Conservation (phyloP, 768 basidiomycete species). For the Crepidotus variabilis region DNA sequence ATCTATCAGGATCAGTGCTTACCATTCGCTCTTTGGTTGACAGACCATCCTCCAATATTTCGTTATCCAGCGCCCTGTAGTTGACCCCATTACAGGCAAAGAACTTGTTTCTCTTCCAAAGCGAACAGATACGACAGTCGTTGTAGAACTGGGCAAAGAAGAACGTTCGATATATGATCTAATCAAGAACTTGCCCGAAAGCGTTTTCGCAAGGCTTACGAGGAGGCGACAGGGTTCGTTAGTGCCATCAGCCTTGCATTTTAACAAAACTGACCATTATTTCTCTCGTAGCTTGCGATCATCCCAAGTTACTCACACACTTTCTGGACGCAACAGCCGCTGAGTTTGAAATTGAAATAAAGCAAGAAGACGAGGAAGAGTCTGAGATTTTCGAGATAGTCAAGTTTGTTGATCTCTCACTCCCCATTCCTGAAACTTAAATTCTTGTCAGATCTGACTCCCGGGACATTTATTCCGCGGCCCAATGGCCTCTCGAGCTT, state of each 20-base stretch:
- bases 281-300: slow-evolving; percentile 8
- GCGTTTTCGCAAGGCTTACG: slow-evolving; percentile 5
- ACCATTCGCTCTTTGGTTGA: neutral
- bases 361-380: neutral
- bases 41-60: slow-evolving; percentile 5
- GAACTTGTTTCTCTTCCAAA: slow-evolving; percentile 2
- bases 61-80: slow-evolving; percentile 7
- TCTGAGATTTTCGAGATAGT: neutral
- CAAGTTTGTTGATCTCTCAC: neutral
- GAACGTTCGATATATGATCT: slow-evolving; percentile 4
- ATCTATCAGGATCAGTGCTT: no score
- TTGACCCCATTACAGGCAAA: slow-evolving; percentile 1
- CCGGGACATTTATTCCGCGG: neutral
- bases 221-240: slow-evolving; percentile 9
- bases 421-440: neutral
- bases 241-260: neutral
- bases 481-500: neutral
- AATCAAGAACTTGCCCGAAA: neutral
- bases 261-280: neutral
- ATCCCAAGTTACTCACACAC: slow-evolving; percentile 2
- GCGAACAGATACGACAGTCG: slow-evolving; percentile 2
- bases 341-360: neutral
- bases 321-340: neutral
- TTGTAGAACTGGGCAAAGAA: neutral
- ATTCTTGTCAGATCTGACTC: neutral